phyloP scores from a whole-genome alignment of 169 alveolate species.

The Hepatocystis sp. region DNA sequence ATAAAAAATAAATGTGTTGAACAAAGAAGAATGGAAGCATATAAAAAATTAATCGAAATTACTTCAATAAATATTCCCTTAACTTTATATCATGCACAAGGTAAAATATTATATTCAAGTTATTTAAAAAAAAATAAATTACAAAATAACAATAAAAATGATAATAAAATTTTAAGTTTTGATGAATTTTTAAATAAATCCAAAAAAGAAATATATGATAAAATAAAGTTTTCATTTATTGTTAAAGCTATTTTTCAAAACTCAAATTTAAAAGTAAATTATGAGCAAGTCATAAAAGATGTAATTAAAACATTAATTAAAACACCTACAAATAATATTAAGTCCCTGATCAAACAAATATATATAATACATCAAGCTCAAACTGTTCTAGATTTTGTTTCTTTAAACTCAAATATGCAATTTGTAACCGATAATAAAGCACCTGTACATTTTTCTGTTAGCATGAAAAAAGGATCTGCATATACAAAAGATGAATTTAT shows the following conservation, averaged over 20 bases:
- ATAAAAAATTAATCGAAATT: slow-evolving; percentile 73
- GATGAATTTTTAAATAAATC: slow-evolving; percentile 67
- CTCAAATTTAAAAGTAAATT: slow-evolving; percentile 63
- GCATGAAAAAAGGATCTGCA: slow-evolving; percentile 42
- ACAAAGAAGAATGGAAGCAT: slow-evolving; percentile 75
- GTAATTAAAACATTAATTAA: slow-evolving; percentile 58
- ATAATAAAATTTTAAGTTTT: slow-evolving; percentile 24
- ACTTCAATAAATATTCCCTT: slow-evolving; percentile 57
- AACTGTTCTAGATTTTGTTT: slow-evolving; percentile 63
- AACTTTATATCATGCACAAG: slow-evolving; percentile 74
- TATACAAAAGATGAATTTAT: slow-evolving; percentile 61
- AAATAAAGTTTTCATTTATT: slow-evolving; percentile 59
- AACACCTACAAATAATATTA: slow-evolving; percentile 63
- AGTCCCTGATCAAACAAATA: slow-evolving; percentile 38
- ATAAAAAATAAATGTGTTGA: slow-evolving; percentile 65
- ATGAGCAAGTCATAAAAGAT: slow-evolving; percentile 52
- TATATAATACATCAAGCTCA: slow-evolving; percentile 71
- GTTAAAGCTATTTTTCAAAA: slow-evolving; percentile 64
- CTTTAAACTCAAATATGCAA: slow-evolving; percentile 33
- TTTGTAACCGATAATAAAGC: slow-evolving; percentile 31
- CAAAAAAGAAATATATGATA: slow-evolving; percentile 64
- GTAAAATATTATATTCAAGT: slow-evolving; percentile 36
- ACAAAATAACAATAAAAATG: slow-evolving; percentile 13
- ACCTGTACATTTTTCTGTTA: slow-evolving; percentile 62
- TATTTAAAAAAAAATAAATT: slow-evolving; percentile 41